Conservation (phyloP, 176 grass and related monocot genomes). For the Eremochloa ophiuroides region DNA sequence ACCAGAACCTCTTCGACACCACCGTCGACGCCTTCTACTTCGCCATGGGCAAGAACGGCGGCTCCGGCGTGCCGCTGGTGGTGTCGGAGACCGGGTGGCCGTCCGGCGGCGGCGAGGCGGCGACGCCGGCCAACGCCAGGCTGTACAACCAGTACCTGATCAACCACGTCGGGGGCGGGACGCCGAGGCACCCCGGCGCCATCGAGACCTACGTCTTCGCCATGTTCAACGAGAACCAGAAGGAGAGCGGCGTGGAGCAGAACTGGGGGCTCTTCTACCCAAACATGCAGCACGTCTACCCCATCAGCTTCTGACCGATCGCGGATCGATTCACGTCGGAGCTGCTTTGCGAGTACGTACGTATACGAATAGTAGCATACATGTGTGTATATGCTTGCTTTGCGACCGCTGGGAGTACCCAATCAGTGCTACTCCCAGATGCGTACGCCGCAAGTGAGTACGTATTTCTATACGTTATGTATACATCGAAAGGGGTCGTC, state of each 20-base stretch:
- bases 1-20: slow-evolving; percentile 77
- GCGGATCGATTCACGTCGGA: no score
- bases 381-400: neutral
- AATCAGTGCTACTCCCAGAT: slow-evolving; percentile 21
- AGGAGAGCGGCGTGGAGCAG: slow-evolving; percentile 44
- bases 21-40: slow-evolving; percentile 57
- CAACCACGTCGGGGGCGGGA: slow-evolving; percentile 51
- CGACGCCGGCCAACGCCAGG: slow-evolving; percentile 33
- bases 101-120: slow-evolving; percentile 28
- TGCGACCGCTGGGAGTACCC: slow-evolving; percentile 41
- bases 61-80: slow-evolving; percentile 33
- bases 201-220: slow-evolving; percentile 65
- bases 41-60: slow-evolving; percentile 41
- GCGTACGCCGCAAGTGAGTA: slow-evolving; percentile 34
- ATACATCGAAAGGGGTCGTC: slow-evolving; percentile 1
- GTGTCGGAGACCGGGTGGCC: slow-evolving; percentile 81
- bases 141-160: slow-evolving; percentile 76
- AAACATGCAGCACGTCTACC: slow-evolving; percentile 61
- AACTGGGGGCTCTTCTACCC: slow-evolving; percentile 88
- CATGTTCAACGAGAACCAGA: slow-evolving; percentile 75
- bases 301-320: slow-evolving; percentile 29
- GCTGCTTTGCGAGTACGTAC: no score
- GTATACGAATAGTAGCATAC: no score
- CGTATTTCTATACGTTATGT: neutral
- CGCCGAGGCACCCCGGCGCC: slow-evolving; percentile 47